Evolutionary conservation across 129 eudicot species (phyloP).

Genomic region (Lactuca saligna): DNA sequence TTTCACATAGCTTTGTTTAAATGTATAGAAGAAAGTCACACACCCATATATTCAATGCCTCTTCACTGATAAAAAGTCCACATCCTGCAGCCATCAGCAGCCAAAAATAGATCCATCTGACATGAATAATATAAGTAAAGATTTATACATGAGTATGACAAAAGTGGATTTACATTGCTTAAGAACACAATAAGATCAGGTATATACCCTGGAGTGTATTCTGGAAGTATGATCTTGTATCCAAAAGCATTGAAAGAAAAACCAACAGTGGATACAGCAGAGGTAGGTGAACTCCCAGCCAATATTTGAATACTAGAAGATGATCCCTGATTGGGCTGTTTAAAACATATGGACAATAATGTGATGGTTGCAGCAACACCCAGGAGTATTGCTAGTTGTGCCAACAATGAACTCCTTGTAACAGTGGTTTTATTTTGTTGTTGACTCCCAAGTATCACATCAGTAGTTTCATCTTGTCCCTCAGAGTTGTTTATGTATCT

Average conservation of each 20-base stretch:
- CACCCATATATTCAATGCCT: conserved; percentile 98
- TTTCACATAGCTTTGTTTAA: background rate
- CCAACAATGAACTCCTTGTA: conserved; percentile 58
- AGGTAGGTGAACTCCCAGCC: conserved; percentile 46
- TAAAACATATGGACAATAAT: conserved; percentile 51
- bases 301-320: conserved; percentile 52
- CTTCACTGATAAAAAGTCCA: conserved; percentile 96
- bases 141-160: conserved; percentile 6
- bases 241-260: conserved; percentile 77
- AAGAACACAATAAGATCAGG: background rate
- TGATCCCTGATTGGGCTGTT: conserved; percentile 54
- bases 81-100: conserved; percentile 94
- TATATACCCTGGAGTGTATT: conserved; percentile 88
- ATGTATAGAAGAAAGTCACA: conserved; percentile 33
- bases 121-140: conserved; percentile 16
- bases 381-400: conserved; percentile 61
- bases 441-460: conserved; percentile 31
- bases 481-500: conserved; percentile 36
- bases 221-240: conserved; percentile 75
- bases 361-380: conserved; percentile 74
- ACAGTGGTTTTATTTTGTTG: conserved; percentile 39
- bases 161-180: too few relatives aligned
- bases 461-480: conserved; percentile 35
- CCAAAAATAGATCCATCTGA: conserved; percentile 98
- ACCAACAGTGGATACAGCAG: conserved; percentile 52